Percentiles rank a stretch among this genome's conserved stretches.
These are phyloP conservation scores for Debaryomyces robertsiae DNA, from an alignment of 1,139 yeast genomes.

Conservation along the genomic window DNA sequence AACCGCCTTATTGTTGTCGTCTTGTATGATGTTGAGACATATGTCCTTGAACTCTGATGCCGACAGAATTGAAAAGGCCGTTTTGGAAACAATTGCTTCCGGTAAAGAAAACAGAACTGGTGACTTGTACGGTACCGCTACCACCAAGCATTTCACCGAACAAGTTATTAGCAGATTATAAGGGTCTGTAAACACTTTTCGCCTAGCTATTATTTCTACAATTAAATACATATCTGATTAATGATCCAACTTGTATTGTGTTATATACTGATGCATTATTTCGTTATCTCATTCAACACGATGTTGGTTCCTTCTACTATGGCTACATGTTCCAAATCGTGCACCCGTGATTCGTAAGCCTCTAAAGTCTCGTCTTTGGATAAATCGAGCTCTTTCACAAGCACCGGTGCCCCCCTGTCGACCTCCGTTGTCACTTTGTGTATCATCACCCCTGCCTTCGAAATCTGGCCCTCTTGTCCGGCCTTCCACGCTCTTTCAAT, in stretches of 20 bases:
- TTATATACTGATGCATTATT: not conserved
- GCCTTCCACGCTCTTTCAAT: conserved; percentile 96
- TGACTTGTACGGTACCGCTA: conserved; percentile 91
- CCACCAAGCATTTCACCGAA: conserved; percentile 86
- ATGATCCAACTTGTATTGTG: not conserved
- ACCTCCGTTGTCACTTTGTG: conserved; percentile 94
- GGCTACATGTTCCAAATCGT: conserved; percentile 79
- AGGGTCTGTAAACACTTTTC: too few species aligned
- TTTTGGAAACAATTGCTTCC: conserved; percentile 88
- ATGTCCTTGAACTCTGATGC: conserved; percentile 86
- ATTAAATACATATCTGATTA: conserved; percentile 7
- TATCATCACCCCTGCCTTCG: conserved; percentile 94
- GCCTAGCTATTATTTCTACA: conserved; percentile 7
- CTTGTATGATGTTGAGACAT: conserved; percentile 99
- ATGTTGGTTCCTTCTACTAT: conserved; percentile 86
- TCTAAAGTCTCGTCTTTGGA: conserved; percentile 74
- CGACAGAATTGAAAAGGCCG: conserved; percentile 83
- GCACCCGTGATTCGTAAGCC: conserved; percentile 82
- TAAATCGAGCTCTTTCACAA: conserved; percentile 76
- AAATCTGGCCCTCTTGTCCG: conserved; percentile 77
- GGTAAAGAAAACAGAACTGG: conserved; percentile 93
- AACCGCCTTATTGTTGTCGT: conserved; percentile 91
- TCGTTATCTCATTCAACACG: conserved; percentile 47
- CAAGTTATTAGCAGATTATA: conserved; percentile 54
- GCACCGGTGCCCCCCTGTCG: conserved; percentile 86